Evolutionary conservation across 352 stramenopile species (phyloP).

Genomic region (Salisapilia sapeloensis): DNA sequence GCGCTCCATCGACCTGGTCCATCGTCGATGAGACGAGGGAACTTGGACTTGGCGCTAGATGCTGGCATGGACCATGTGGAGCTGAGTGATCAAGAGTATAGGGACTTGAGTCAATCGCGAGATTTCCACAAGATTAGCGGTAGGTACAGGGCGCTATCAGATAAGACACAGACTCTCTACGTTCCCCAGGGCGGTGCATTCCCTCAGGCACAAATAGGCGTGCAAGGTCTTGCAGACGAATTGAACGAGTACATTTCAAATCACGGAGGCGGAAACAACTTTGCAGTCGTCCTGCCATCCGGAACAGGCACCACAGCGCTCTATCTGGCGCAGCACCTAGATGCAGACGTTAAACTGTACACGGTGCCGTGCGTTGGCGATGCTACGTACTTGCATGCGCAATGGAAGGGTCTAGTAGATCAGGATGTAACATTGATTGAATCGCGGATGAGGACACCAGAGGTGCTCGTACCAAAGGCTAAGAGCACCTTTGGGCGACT

Average conservation of each 20-base stretch:
- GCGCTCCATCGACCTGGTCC: conserved; percentile 5
- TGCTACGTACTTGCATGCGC: conserved; percentile 24
- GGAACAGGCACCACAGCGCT: conserved; percentile 65
- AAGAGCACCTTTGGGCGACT: conserved; percentile 62
- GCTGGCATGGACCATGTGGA: conserved; percentile 57
- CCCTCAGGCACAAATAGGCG: conserved; percentile 28
- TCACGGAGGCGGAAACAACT: conserved; percentile 6
- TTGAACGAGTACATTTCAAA: conserved; percentile 39
- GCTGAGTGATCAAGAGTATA: conserved; percentile 21
- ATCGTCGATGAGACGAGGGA: conserved; percentile 5
- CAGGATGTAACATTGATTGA: conserved; percentile 1
- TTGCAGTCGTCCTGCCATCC: conserved; percentile 51
- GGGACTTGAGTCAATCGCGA: conserved; percentile 18
- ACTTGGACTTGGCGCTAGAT: conserved; percentile 17
- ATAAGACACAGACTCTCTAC: conserved; percentile 9
- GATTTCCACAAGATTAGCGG: conserved; percentile 6
- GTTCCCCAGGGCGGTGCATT: conserved; percentile 65
- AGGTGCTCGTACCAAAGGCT: conserved; percentile 18
- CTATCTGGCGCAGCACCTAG: conserved; percentile 59
- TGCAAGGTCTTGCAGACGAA: conserved; percentile 38
- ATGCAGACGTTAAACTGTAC: conserved; percentile 22
- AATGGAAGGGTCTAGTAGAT: conserved; percentile 23
- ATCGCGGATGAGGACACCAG: conserved; percentile 6
- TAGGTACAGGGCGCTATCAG: background rate
- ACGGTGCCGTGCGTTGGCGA: conserved; percentile 61